Evolutionary conservation across 352 stramenopile genomes (phyloP), one percentile per base, ranked within the genome.

Genomic region (Pythium scleroteichum): DNA sequence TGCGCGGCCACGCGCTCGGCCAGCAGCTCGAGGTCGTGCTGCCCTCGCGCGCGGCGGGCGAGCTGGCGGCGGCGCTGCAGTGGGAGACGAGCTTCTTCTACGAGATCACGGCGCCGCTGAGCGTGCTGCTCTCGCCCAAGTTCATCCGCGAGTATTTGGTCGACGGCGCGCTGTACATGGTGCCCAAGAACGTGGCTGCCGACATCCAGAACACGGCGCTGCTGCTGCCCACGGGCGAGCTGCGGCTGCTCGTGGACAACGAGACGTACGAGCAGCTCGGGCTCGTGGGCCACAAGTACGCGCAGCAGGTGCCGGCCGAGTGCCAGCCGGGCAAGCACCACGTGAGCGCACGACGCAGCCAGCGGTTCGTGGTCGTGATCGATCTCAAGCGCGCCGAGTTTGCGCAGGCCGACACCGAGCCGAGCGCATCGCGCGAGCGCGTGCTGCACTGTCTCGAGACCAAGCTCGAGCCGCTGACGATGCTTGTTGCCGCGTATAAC

Each of bases 71-170:
- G 61, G 63, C 72, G 46, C 61, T 93, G 17, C 79, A 85, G 56
- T 93, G 83, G 83, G 79, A 90, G 59, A 90, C 75, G 23, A 73
- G 71, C n/a, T 95, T 95, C 63, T 95, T 82, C 62, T 95, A 95
- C 59, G 75, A 92, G 50, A 42, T 93, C 9, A 76, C 69, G 17
- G 59, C 78, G 29, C 74, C 78, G 10, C 63, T 89, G 3, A 59
- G 56, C 24, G 64, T 84, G 64, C 77, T 95, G 26, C 65, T 93
- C 9, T 85, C 78, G 26, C 66, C 70, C 8, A 58, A 64, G 2
- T 93, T 93, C 55, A 75, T 88, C 40, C 40, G 27, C 22, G 79
- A 90, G 50, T 93, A 93, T 49, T 54, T 93, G 20, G 39, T 51
- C 14, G 56, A 78, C 22, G 75, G 75, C 7, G 23, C 69, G 0